Evolutionary conservation across 805 yeast genomes (phyloP).

Genomic region (Peterozyma xylosa): DNA sequence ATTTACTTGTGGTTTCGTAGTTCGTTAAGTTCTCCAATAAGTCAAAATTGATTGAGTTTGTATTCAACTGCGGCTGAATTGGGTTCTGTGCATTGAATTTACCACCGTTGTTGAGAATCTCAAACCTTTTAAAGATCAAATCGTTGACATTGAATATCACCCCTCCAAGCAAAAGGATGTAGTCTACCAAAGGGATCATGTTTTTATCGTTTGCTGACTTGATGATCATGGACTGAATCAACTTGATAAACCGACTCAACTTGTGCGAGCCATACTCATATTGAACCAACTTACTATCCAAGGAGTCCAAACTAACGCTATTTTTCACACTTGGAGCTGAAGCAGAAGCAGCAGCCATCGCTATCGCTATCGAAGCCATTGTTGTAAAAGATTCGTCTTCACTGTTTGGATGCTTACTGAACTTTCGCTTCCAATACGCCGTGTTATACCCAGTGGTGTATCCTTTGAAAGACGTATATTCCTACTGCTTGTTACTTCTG

Average conservation of each 20-base stretch:
- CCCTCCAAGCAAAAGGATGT: conserved; percentile 29
- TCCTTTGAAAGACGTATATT: too few relatives aligned
- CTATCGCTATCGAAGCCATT: conserved; percentile 16
- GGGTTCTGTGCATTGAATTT: conserved; percentile 35
- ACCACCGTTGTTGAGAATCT: conserved; percentile 25
- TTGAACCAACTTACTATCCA: conserved; percentile 53
- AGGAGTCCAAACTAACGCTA: conserved; percentile 30
- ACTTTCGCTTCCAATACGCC: neutral
- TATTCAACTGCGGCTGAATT: conserved; percentile 30
- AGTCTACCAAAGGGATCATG: conserved; percentile 26
- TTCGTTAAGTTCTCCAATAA: conserved; percentile 24
- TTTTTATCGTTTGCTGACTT: conserved; percentile 13
- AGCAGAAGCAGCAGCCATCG: conserved; percentile 27
- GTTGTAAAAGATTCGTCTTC: neutral
- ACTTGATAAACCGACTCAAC: conserved; percentile 27
- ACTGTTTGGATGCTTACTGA: neutral
- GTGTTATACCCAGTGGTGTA: too few relatives aligned
- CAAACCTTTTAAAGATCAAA: conserved; percentile 28
- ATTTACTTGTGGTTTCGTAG: conserved; percentile 19
- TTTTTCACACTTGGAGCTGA: conserved; percentile 24
- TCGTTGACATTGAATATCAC: conserved; percentile 32
- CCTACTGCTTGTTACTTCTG: too few relatives aligned
- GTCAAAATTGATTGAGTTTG: conserved; percentile 24
- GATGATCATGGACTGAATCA: conserved; percentile 19
- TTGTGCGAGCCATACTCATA: conserved; percentile 47